Evolutionary conservation across 176 grass and related monocot genomes (phyloP).

Genomic region (Thalia dealbata): DNA sequence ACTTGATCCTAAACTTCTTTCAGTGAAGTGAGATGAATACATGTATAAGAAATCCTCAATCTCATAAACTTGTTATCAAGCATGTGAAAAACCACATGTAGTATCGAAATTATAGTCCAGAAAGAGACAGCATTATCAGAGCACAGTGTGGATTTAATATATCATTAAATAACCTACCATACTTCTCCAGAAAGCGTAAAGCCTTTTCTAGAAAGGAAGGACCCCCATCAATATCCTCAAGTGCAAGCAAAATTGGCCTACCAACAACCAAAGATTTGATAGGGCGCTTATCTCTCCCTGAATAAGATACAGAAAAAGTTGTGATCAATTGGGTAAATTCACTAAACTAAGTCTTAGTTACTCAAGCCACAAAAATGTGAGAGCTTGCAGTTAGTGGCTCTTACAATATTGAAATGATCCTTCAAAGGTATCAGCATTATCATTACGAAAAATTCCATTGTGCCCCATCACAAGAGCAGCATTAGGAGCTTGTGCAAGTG

Average conservation of each 20-base stretch:
- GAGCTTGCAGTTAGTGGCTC: slow-evolving; percentile 23
- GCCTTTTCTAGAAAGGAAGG: slow-evolving; percentile 99
- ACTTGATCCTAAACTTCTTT: no score
- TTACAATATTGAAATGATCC: slow-evolving; percentile 74
- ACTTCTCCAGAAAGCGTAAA: slow-evolving; percentile 90
- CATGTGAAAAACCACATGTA: slow-evolving; percentile 5
- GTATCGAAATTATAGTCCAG: neutral
- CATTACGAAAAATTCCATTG: slow-evolving; percentile 96
- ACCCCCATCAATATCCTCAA: slow-evolving; percentile 97
- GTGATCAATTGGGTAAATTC: neutral
- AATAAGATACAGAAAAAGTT: slow-evolving; percentile 17
- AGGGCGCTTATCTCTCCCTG: slow-evolving; percentile 89
- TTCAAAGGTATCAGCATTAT: slow-evolving; percentile 78
- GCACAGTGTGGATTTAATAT: neutral
- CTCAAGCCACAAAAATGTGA: neutral
- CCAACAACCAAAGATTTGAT: slow-evolving; percentile 88
- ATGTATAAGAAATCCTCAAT: no score
- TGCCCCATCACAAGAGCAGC: slow-evolving; percentile 98
- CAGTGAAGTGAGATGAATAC: no score
- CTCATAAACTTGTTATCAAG: neutral
- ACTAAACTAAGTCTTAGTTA: neutral
- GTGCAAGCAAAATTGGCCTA: slow-evolving; percentile 92
- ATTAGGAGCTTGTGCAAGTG: slow-evolving; percentile 95
- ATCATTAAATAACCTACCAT: slow-evolving; percentile 41
- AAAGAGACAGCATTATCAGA: neutral